Conservation (phyloP, 768 basidiomycete genomes). For the Russula sp. region DNA sequence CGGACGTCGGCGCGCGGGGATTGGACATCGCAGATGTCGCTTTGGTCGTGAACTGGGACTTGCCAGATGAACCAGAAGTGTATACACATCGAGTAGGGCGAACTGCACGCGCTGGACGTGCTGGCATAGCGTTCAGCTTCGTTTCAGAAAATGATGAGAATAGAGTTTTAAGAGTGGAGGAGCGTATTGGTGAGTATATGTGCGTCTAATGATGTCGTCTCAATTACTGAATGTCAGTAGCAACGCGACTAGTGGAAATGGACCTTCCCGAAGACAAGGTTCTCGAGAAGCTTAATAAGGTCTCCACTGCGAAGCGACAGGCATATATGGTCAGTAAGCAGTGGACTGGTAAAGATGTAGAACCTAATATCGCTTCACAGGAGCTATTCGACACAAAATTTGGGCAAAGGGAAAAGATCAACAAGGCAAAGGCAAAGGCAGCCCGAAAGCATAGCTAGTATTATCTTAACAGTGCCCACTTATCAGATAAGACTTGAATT, state of each 20-base stretch:
- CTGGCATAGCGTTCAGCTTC: slow-evolving; percentile 89
- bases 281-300: slow-evolving; percentile 77
- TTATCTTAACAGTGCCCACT: background rate
- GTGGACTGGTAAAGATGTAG: background rate
- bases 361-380: slow-evolving; percentile 39
- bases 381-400: slow-evolving; percentile 87
- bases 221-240: slow-evolving; percentile 14
- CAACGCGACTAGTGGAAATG: slow-evolving; percentile 73
- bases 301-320: slow-evolving; percentile 89
- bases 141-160: slow-evolving; percentile 93
- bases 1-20: slow-evolving; percentile 93
- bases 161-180: slow-evolving; percentile 76
- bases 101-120: slow-evolving; percentile 86
- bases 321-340: slow-evolving; percentile 81
- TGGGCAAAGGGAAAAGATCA: slow-evolving; percentile 82
- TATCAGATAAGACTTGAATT: background rate
- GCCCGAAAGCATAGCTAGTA: slow-evolving; percentile 20
- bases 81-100: slow-evolving; percentile 95
- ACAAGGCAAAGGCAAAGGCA: slow-evolving; percentile 62
- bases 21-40: slow-evolving; percentile 96
- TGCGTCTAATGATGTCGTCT: background rate
- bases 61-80: slow-evolving; percentile 86
- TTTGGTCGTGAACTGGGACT: slow-evolving; percentile 96
- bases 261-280: slow-evolving; percentile 75
- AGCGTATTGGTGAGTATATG: slow-evolving; percentile 68